phyloP scores from a whole-genome alignment of 2,329 filamentous ascomycete genomes.

The Ophiosphaerella herpotricha region DNA sequence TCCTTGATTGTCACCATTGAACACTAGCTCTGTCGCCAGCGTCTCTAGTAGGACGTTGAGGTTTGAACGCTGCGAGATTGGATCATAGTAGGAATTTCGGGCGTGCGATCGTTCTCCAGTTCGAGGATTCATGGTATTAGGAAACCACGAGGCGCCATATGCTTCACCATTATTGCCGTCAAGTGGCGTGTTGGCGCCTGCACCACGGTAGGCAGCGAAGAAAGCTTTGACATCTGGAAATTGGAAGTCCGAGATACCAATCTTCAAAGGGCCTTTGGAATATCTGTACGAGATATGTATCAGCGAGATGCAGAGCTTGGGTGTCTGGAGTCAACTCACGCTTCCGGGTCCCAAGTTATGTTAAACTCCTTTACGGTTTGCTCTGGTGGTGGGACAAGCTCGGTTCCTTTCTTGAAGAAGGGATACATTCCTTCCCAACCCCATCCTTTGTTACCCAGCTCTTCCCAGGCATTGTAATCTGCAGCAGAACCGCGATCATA shows the following conservation, averaged over 20 bases:
- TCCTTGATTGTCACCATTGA: neutral
- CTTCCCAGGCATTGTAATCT: slow-evolving; percentile 58
- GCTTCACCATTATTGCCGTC: slow-evolving; percentile 10
- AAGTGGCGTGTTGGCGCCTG: slow-evolving; percentile 6
- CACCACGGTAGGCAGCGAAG: slow-evolving; percentile 6
- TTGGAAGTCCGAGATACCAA: slow-evolving; percentile 18
- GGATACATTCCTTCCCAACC: slow-evolving; percentile 53
- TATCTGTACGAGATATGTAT: slow-evolving; percentile 1
- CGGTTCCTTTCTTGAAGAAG: slow-evolving; percentile 37
- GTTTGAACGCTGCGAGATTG: slow-evolving; percentile 5
- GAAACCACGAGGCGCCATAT: slow-evolving; percentile 31
- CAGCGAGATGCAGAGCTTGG: too few species aligned
- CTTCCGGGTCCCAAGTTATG: slow-evolving; percentile 17
- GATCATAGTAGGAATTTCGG: slow-evolving; percentile 18
- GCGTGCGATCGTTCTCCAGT: slow-evolving; percentile 10
- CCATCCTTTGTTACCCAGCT: slow-evolving; percentile 63
- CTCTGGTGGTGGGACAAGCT: slow-evolving; percentile 14
- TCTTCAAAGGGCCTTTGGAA: slow-evolving; percentile 17
- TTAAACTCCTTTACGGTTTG: slow-evolving; percentile 1
- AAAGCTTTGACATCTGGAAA: slow-evolving; percentile 14
- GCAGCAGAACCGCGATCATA: slow-evolving; percentile 35
- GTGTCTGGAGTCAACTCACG: neutral
- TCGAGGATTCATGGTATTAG: slow-evolving; percentile 14
- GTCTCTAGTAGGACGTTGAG: slow-evolving; percentile 13
- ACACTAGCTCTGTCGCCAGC: slow-evolving; percentile 13